Evolutionary conservation across 2,329 filamentous ascomycete species (phyloP), one percentile per base, ranked within the genome.

Genomic region (Cadophora malorum): DNA sequence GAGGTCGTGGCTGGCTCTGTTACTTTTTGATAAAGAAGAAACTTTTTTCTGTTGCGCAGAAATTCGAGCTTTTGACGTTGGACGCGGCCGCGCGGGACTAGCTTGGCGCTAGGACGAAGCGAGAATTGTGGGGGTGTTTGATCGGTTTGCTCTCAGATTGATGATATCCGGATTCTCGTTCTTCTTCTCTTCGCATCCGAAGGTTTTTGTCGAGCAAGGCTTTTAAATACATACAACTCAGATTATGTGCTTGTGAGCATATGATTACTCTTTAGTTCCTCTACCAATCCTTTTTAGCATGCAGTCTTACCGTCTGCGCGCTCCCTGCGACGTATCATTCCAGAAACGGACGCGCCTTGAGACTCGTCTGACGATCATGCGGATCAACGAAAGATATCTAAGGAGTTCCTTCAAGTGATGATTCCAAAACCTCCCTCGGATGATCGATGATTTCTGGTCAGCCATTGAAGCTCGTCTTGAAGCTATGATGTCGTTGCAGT

Each of bases 1-100:
- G 84, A 82, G 85, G 88, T 90, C 88, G 89, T 91, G 89, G 89
- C 89, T 85, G 84, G 86, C 81, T 86, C 85, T 81, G 85, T 85
- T 83, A 77, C 76, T 86, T 88, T 67, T 67, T 64, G 67, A 68
- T 68, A 79, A 80, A 79, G 78, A 80, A 79, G 81, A 81, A 83
- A 79, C 33, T 19, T 33, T 33, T 52, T 9, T 41, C 61, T 60
- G 62, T 53, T 38, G 65, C 56, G 66, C 52, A 61, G 63, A 67
- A 68, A 68, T 64, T 61, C 35, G 53, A 64, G 56, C 19, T 69
- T 71, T 71, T 64, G 56, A 69, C 50, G 35, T 65, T 55, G 25
- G 45, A 49, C 12, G 45, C 45, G 16, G 25, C 23, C 33, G n/a
- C 21, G 59, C 41, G 23, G 14, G 25, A 50, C 38, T 62, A 49